phyloP scores from a whole-genome alignment of 164 flowering plant genomes.

The Euptelea pleiosperma region DNA sequence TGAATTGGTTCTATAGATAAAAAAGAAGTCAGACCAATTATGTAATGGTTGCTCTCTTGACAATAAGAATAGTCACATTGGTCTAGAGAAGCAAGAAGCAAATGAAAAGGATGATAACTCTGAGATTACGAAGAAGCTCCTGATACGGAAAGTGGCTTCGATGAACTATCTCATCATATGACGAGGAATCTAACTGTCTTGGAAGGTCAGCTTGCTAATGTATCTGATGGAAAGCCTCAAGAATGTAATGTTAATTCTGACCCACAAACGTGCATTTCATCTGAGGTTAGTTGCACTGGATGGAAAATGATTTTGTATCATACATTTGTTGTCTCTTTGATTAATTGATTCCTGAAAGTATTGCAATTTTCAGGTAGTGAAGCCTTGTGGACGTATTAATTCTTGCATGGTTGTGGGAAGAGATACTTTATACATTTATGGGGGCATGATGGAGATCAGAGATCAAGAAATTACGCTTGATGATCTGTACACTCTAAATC shows the following conservation, averaged over 20 bases:
- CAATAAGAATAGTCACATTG: slow-evolving; percentile 24
- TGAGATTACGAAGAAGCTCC: slow-evolving; percentile 37
- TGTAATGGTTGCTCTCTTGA: slow-evolving; percentile 24
- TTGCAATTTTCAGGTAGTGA: slow-evolving; percentile 50
- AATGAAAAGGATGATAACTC: slow-evolving; percentile 28
- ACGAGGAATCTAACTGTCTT: slow-evolving; percentile 27
- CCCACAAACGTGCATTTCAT: slow-evolving; percentile 32
- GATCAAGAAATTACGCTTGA: slow-evolving; percentile 91
- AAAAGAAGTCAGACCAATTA: slow-evolving; percentile 42
- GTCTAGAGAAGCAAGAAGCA: slow-evolving; percentile 22
- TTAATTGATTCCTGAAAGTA: slow-evolving; percentile 2
- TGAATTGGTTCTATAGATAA: slow-evolving; percentile 42
- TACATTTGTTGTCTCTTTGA: slow-evolving; percentile 3
- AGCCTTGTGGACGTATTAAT: slow-evolving; percentile 97
- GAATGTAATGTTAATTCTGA: slow-evolving; percentile 24
- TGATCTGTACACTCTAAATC: slow-evolving; percentile 85
- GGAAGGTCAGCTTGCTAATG: slow-evolving; percentile 24
- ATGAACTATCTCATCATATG: slow-evolving; percentile 40
- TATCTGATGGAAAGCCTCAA: slow-evolving; percentile 29
- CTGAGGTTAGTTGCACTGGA: slow-evolving; percentile 57
- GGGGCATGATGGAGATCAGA: slow-evolving; percentile 94
- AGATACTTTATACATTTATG: slow-evolving; percentile 83
- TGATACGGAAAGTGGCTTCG: slow-evolving; percentile 35
- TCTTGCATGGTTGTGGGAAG: slow-evolving; percentile 76
- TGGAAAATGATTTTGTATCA: background rate